Evolutionary conservation across 2,329 filamentous ascomycete species (phyloP).

Genomic region (Ciborinia camelliae): DNA sequence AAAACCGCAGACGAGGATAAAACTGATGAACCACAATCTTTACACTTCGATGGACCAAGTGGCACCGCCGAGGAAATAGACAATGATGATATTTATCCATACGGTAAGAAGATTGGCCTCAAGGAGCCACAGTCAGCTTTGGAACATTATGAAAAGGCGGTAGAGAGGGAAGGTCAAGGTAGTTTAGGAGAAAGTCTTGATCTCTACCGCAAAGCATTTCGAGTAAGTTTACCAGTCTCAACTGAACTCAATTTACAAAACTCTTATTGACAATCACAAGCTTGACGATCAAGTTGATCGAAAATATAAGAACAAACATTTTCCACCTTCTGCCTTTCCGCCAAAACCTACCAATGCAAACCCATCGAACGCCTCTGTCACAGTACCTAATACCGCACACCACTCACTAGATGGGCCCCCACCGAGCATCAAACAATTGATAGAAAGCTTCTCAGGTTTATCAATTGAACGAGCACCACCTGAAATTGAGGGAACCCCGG

Average conservation of each 20-base stretch:
- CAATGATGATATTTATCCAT: constrained; percentile 6
- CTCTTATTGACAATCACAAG: constrained; percentile 42
- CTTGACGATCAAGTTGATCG: constrained; percentile 83
- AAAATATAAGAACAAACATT: constrained; percentile 87
- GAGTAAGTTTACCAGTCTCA: constrained; percentile 51
- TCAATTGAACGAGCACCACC: constrained; percentile 66
- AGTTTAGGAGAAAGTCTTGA: constrained; percentile 84
- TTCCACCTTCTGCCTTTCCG: constrained; percentile 58
- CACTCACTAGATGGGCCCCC: constrained; percentile 54
- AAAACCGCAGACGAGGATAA: constrained; percentile 26
- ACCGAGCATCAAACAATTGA: constrained; percentile 62
- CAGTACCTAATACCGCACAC: constrained; percentile 53
- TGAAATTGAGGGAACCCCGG: constrained; percentile 65
- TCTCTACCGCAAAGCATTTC: constrained; percentile 86
- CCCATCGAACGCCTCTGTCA: constrained; percentile 48
- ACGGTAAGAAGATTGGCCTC: constrained; percentile 20
- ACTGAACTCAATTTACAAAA: neutral
- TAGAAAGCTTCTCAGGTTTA: constrained; percentile 69
- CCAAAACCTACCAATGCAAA: constrained; percentile 40
- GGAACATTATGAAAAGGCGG: constrained; percentile 89
- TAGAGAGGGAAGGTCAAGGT: constrained; percentile 81
- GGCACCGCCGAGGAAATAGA: constrained; percentile 13
- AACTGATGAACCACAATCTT: constrained; percentile 17
- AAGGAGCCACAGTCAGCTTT: constrained; percentile 70
- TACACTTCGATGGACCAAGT: constrained; percentile 22